Percentiles rank a stretch among this genome's conserved stretches.
These are phyloP conservation scores for Cytidiella melzeri DNA, from an alignment of 768 basidiomycete genomes.

Conservation along the genomic window DNA sequence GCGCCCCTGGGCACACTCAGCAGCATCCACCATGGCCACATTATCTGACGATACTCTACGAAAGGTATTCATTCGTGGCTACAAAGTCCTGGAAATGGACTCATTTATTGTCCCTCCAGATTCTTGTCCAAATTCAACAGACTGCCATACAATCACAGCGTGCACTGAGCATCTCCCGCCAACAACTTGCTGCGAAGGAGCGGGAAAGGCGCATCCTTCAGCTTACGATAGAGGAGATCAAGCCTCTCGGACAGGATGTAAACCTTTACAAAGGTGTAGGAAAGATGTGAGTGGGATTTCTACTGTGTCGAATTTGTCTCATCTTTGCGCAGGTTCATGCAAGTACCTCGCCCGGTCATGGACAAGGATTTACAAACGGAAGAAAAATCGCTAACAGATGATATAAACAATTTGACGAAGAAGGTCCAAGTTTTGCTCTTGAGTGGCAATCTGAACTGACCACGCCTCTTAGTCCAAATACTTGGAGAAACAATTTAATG, in stretches of 20 bases:
- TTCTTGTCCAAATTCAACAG: conserved; percentile 88
- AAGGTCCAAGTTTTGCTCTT: no score
- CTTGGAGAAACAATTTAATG: conserved; percentile 89
- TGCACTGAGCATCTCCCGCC: conserved; percentile 61
- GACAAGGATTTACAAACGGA: conserved; percentile 66
- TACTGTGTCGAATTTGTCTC: not conserved
- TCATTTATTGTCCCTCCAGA: conserved; percentile 39
- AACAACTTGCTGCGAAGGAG: conserved; percentile 78
- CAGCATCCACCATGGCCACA: conserved; percentile 25
- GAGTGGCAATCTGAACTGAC: not conserved
- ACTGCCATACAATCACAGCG: conserved; percentile 84
- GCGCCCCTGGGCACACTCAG: no score
- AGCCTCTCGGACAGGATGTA: conserved; percentile 59
- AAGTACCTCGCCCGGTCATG: conserved; percentile 75
- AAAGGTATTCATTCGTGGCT: conserved; percentile 43
- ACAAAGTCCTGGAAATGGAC: not conserved
- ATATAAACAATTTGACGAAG: conserved; percentile 75
- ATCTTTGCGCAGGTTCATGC: conserved; percentile 64
- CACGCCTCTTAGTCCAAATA: conserved; percentile 61
- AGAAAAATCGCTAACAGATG: conserved; percentile 81
- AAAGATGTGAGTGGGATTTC: conserved; percentile 65
- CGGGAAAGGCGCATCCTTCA: conserved; percentile 86
- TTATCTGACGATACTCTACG: conserved; percentile 69
- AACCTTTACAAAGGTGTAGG: conserved; percentile 93
- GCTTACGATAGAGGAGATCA: conserved; percentile 82